phyloP scores from a whole-genome alignment of 2,329 filamentous ascomycete genomes.

The Thielaviopsis populi region DNA sequence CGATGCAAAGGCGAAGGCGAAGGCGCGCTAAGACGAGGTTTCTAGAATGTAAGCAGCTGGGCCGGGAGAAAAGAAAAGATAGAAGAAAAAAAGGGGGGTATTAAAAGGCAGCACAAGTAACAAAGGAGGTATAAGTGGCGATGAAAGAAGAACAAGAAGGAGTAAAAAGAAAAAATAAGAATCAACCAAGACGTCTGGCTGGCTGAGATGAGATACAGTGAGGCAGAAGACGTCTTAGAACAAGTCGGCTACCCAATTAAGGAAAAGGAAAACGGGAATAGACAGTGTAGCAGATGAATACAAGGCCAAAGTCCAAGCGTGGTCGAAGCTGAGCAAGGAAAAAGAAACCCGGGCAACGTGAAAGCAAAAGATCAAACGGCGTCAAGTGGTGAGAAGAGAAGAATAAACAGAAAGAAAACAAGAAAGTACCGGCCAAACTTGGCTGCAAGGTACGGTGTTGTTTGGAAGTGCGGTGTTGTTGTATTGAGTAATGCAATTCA shows the following conservation, averaged over 20 bases:
- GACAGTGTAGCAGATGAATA: slow-evolving; percentile 3
- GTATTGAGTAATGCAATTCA: neutral
- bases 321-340: neutral
- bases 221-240: neutral
- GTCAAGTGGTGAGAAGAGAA: neutral
- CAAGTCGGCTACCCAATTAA: slow-evolving; percentile 1
- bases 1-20: slow-evolving; percentile 11
- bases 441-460: neutral
- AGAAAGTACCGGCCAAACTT: neutral
- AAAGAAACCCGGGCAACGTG: neutral
- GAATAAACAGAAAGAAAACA: neutral
- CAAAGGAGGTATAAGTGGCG: neutral
- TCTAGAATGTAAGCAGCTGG: slow-evolving; percentile 14
- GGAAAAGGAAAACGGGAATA: neutral
- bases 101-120: neutral
- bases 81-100: slow-evolving; percentile 1
- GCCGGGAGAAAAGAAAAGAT: slow-evolving; percentile 9
- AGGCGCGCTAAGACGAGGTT: slow-evolving; percentile 10
- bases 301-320: slow-evolving; percentile 2
- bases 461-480: neutral
- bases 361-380: neutral
- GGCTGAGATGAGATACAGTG: neutral
- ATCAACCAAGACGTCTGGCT: neutral
- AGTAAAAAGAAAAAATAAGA: neutral
- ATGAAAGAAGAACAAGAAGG: neutral